phyloP scores from a whole-genome alignment of 2,329 filamentous ascomycete species.

The Claviceps maximensis region DNA sequence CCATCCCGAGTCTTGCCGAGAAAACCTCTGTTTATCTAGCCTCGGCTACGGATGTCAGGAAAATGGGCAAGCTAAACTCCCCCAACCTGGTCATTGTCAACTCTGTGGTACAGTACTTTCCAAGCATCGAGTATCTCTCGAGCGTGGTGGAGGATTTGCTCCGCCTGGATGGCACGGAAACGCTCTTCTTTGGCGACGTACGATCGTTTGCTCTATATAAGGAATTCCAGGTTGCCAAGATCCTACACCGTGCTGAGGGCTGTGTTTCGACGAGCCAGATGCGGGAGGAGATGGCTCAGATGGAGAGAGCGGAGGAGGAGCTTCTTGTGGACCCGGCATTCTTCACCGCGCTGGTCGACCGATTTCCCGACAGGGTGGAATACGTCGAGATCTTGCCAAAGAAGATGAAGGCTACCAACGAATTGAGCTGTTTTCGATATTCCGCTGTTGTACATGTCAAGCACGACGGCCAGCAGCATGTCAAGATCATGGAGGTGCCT shows the following conservation, averaged over 20 bases:
- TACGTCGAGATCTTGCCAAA: slow-evolving; percentile 16
- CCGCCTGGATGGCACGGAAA: neutral
- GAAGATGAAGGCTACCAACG: slow-evolving; percentile 14
- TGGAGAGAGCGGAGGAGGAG: slow-evolving; percentile 11
- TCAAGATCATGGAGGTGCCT: neutral
- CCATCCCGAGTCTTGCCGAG: slow-evolving; percentile 2
- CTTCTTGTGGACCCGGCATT: slow-evolving; percentile 14
- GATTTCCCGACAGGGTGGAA: slow-evolving; percentile 7
- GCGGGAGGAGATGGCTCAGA: slow-evolving; percentile 3
- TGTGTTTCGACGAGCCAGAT: neutral
- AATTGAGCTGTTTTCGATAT: slow-evolving; percentile 15
- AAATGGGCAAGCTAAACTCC: neutral
- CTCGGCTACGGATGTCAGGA: neutral
- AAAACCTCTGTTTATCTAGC: slow-evolving; percentile 2
- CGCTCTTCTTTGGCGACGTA: slow-evolving; percentile 12
- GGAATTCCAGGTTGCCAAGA: slow-evolving; percentile 6
- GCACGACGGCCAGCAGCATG: neutral
- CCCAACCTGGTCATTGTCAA: slow-evolving; percentile 14
- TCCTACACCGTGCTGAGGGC: neutral
- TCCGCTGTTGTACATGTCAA: slow-evolving; percentile 12
- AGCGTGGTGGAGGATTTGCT: slow-evolving; percentile 7
- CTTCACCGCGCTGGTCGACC: slow-evolving; percentile 9
- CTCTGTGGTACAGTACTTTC: slow-evolving; percentile 18
- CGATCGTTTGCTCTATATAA: slow-evolving; percentile 9
- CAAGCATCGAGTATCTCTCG: slow-evolving; percentile 13